Conservation (phyloP, 1,139 yeast genomes). For the Tardiomyces digboiensis region DNA sequence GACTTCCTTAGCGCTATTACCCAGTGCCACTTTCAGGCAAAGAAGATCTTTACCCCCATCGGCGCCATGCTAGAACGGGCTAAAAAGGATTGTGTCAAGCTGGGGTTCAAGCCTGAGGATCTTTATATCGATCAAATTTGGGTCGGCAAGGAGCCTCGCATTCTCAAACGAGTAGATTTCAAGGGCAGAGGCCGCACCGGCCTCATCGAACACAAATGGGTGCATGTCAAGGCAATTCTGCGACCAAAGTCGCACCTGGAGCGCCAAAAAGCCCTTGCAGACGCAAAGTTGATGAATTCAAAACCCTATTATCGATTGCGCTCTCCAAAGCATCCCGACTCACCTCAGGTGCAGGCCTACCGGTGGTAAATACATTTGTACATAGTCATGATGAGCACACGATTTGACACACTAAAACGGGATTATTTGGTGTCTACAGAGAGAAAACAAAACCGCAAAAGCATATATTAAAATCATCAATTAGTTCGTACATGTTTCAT, state of each 20-base stretch:
- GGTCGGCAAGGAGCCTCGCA: constrained; percentile 84
- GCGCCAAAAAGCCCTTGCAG: neutral
- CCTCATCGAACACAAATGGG: constrained; percentile 60
- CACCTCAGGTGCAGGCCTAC: constrained; percentile 1
- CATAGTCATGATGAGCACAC: too few relatives aligned
- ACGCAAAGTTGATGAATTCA: neutral
- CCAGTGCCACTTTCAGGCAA: constrained; percentile 83
- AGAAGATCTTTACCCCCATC: constrained; percentile 71
- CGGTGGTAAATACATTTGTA: neutral
- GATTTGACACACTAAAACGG: too few relatives aligned
- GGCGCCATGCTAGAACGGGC: constrained; percentile 70
- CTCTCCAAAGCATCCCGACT: neutral
- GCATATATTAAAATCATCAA: too few relatives aligned
- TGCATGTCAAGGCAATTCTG: constrained; percentile 73
- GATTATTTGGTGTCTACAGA: too few relatives aligned
- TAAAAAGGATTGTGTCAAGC: constrained; percentile 52
- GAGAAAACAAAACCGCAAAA: too few relatives aligned
- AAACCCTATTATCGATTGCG: neutral
- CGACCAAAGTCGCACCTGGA: constrained; percentile 1
- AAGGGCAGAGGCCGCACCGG: constrained; percentile 93
- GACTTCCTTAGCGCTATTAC: constrained; percentile 75
- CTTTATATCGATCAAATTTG: constrained; percentile 76
- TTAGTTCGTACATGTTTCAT: too few relatives aligned
- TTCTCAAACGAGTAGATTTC: constrained; percentile 64
- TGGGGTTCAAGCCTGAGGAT: constrained; percentile 50